Evolutionary conservation across 2,329 filamentous ascomycete genomes (phyloP), one percentile per base, ranked within the genome.

Genomic region (Colletotrichum nymphaeae): DNA sequence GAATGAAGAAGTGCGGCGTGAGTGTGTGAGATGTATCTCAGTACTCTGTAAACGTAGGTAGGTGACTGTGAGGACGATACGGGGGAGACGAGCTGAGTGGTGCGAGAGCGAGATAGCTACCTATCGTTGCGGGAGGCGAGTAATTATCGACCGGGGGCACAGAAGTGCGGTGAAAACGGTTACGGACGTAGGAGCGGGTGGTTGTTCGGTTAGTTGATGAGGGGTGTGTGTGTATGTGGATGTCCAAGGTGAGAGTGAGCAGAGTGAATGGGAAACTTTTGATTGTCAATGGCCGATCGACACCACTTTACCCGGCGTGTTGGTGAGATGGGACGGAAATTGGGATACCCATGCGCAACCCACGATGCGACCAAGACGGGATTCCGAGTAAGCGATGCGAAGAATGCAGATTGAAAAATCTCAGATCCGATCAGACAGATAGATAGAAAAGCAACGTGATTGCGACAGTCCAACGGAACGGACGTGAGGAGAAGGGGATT

Each of bases 151-250:
- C 42, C 42, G 56, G 30, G 42, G 57, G 19, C n/a, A 16, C 52
- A 14, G 59, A 37, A 35, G 22, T 24, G 62, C 26, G 60, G 67
- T 52, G 32, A 60, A 63, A 22, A 30, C 12, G 49, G 9, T 46
- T 69, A 69, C 67, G 67, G 67, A 58, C 67, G 67, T 69, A 69
- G 22, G 52, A 69, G 67, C 37, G 46, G 62, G n/a, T 16, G 53
- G 8, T 57, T 58, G 37, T 30, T 30, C 46, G 24, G 1, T 32
- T 26, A 22, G 24, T 62, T 28, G 59, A 28, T 9, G 22, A 28
- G 37, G 24, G 26, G 52, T 16, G 24, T 24, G 24, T 19, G 26
- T 42, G 37, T 16, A 19, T 42, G 37, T 42, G 37, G 37, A 42
- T 42, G 37, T 42, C 16, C 37, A 42, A 42, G 37, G 37, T 42